Evolutionary conservation across 257 asterid species (phyloP), one percentile per base, ranked within the genome.

Genomic region (Capsicum chinense): DNA sequence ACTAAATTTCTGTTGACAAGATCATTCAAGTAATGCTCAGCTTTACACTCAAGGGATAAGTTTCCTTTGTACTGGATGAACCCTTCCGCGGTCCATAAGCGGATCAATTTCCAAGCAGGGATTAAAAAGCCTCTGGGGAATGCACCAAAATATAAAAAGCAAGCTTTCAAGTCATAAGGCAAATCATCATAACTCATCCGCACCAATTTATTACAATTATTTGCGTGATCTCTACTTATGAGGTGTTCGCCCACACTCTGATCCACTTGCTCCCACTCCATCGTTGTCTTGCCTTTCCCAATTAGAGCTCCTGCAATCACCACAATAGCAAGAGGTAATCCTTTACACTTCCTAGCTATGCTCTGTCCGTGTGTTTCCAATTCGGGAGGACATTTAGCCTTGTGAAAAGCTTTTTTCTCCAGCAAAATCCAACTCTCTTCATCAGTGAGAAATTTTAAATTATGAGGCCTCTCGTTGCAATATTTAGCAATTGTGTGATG

Each of bases 81-180:
- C 7, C 93, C 96, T 76, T 91, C 96, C 0, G 91, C 94, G 12
- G 89, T 86, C 96, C 94, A 92, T 12, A 92, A 14, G 1, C 91
- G 87, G 5, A 87, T 71, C 14, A 92, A 70, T 37, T 87, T 88
- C 91, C 92, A 83, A 35, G 88, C 89, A 0, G 89, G 91, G 73
- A 92, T 90, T 71, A 82, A 89, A 62, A 26, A 86, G 63, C 89
- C 95, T 47, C 91, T 92, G 0, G 93, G 93, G 84, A 91, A 91
- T 88, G 87, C 87, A 58, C 93, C 93, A n/a, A 90, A 84, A 68
- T 93, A 93, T 74, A 91, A 82, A 64, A 93, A 91, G 79, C 95
- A 92, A 1, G 91, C 85, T 84, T 83, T 92, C 50, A 92, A 81
- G 84, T 89, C 88, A 67, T 90, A 90, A 56, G 92, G 93, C 35